Percentiles rank a stretch among this genome's conserved stretches.
These are phyloP conservation scores for Aegle marmelos DNA, from an alignment of 345 rosid genomes.

Conservation along the genomic window DNA sequence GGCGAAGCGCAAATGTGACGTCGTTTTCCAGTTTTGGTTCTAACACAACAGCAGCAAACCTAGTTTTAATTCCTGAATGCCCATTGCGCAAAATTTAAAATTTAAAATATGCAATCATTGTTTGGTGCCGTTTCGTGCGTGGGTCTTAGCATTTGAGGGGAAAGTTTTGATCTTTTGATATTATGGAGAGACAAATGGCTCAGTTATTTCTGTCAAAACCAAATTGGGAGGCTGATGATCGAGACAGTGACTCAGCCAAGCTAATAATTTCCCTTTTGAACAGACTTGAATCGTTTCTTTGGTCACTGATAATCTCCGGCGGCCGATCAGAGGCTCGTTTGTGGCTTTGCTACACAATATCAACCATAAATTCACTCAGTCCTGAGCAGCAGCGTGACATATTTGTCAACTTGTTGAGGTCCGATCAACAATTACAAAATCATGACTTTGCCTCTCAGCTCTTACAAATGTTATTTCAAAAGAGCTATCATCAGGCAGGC, in stretches of 20 bases:
- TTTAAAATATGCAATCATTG: background rate
- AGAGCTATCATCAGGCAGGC: slow-evolving; percentile 50
- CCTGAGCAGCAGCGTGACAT: slow-evolving; percentile 46
- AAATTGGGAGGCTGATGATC: slow-evolving; percentile 23
- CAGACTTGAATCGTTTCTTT: slow-evolving; percentile 48
- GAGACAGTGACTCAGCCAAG: slow-evolving; percentile 28
- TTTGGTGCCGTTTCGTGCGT: background rate
- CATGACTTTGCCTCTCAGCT: slow-evolving; percentile 56
- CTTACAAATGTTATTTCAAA: slow-evolving; percentile 56
- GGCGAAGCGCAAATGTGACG: too few relatives aligned
- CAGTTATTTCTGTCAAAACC: slow-evolving; percentile 51
- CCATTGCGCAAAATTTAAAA: background rate
- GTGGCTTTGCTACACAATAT: slow-evolving; percentile 72
- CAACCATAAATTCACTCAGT: slow-evolving; percentile 37
- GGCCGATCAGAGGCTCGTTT: slow-evolving; percentile 79
- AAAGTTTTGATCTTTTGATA: background rate
- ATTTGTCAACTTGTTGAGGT: slow-evolving; percentile 53
- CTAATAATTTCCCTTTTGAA: slow-evolving; percentile 42
- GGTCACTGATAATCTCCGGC: slow-evolving; percentile 51
- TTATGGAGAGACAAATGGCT: slow-evolving; percentile 27
- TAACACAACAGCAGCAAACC: background rate
- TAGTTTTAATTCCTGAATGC: background rate
- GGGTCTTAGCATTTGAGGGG: background rate
- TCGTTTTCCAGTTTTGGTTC: background rate
- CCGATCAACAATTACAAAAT: slow-evolving; percentile 28